Conservation (phyloP, 148 eudicot species). For the Vaccinium darrowii region DNA sequence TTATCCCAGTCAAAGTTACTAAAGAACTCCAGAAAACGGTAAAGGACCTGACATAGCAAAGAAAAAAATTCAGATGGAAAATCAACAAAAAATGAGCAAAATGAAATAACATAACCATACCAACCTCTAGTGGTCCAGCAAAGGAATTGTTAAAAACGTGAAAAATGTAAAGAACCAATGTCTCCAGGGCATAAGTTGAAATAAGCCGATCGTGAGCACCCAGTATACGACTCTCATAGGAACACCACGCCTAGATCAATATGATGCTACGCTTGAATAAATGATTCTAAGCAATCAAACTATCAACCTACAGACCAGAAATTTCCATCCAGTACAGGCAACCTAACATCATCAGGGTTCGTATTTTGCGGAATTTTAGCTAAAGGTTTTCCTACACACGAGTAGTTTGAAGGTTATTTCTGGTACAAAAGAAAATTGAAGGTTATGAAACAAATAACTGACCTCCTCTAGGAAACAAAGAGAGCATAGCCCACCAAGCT, state of each 20-base stretch:
- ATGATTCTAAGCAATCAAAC: conserved; percentile 76
- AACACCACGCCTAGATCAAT: conserved; percentile 96
- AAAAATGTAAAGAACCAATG: conserved; percentile 94
- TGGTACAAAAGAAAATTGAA: neutral
- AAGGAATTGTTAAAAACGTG: conserved; percentile 88
- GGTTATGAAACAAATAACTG: conserved; percentile 11
- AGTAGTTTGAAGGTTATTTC: neutral
- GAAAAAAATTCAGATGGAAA: conserved; percentile 1
- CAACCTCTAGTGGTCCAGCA: conserved; percentile 91
- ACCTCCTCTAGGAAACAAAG: conserved; percentile 86
- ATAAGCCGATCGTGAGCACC: conserved; percentile 99
- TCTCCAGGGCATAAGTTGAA: conserved; percentile 94
- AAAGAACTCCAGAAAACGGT: conserved; percentile 89
- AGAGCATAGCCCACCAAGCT: conserved; percentile 80
- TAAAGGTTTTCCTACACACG: neutral
- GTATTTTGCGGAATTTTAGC: neutral
- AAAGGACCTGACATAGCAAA: conserved; percentile 64
- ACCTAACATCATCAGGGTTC: neutral
- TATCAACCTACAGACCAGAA: conserved; percentile 60
- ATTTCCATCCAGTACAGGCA: neutral
- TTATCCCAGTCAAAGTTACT: conserved; percentile 94
- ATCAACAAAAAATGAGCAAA: conserved; percentile 8
- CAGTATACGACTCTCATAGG: conserved; percentile 90
- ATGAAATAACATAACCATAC: neutral
- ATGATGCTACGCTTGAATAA: conserved; percentile 92